Percentiles rank a stretch among this genome's conserved stretches.
These are phyloP conservation scores for Lodderomyces orthopsilosis DNA, from an alignment of 1,139 yeast genomes.

Conservation along the genomic window DNA sequence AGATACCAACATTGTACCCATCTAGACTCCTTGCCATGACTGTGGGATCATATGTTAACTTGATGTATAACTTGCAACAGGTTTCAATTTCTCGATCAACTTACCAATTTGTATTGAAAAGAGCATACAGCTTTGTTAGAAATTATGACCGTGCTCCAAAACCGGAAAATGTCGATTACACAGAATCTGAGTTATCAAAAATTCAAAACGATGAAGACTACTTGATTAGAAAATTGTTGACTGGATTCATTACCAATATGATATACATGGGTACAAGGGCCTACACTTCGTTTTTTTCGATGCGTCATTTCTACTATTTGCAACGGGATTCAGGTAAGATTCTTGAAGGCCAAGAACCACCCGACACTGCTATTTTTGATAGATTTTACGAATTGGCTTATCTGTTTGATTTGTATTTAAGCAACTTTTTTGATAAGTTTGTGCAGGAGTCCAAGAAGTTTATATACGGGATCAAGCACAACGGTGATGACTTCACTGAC, in stretches of 20 bases:
- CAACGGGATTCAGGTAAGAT: slow-evolving; percentile 16
- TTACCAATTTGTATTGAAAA: slow-evolving; percentile 48
- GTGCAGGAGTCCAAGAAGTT: slow-evolving; percentile 18
- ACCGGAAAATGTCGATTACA: slow-evolving; percentile 27
- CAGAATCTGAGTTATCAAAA: slow-evolving; percentile 37
- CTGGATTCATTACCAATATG: slow-evolving; percentile 43
- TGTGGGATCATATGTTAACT: slow-evolving; percentile 52
- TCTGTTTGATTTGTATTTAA: slow-evolving; percentile 63
- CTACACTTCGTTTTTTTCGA: slow-evolving; percentile 22
- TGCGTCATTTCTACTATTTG: slow-evolving; percentile 23
- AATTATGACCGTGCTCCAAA: slow-evolving; percentile 55
- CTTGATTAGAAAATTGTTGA: slow-evolving; percentile 45
- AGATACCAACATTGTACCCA: slow-evolving; percentile 66
- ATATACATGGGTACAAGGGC: slow-evolving; percentile 37
- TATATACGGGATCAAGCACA: slow-evolving; percentile 4
- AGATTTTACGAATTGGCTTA: slow-evolving; percentile 53
- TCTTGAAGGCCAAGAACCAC: slow-evolving; percentile 15
- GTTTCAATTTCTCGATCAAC: slow-evolving; percentile 18
- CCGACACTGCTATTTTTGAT: slow-evolving; percentile 25
- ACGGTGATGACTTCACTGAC: slow-evolving; percentile 26
- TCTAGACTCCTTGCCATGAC: slow-evolving; percentile 73
- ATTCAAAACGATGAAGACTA: slow-evolving; percentile 52
- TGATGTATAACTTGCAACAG: slow-evolving; percentile 38
- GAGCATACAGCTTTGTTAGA: slow-evolving; percentile 64
- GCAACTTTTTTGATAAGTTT: slow-evolving; percentile 34